Conservation (phyloP, 768 basidiomycete species). For the Suillus placidus region DNA sequence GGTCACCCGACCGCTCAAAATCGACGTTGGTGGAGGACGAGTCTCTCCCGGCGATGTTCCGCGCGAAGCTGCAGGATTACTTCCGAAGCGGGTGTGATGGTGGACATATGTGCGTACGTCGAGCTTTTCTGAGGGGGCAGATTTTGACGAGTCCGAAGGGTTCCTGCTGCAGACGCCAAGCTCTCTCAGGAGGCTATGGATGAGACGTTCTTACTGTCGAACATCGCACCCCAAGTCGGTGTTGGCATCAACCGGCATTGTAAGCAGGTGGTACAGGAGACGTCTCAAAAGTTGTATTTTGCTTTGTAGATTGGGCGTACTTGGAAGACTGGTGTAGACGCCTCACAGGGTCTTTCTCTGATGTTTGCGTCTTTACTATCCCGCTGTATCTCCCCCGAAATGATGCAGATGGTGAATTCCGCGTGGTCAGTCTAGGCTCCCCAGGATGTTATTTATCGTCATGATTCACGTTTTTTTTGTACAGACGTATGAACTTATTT, state of each 20-base stretch:
- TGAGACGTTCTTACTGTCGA: slow-evolving; percentile 92
- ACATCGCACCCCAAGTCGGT: slow-evolving; percentile 98
- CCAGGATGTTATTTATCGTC: background rate
- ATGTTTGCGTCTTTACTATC: slow-evolving; percentile 97
- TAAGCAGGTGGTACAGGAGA: slow-evolving; percentile 38
- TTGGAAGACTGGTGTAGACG: slow-evolving; percentile 94
- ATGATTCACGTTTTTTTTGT: background rate
- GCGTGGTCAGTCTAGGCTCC: slow-evolving; percentile 66
- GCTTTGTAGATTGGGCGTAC: slow-evolving; percentile 86
- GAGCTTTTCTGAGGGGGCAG: background rate
- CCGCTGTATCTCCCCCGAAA: slow-evolving; percentile 92
- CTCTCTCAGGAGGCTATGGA: slow-evolving; percentile 91
- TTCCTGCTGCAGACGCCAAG: slow-evolving; percentile 96
- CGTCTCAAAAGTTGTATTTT: background rate
- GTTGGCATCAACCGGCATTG: slow-evolving; percentile 98
- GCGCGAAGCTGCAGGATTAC: slow-evolving; percentile 86
- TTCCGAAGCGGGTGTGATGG: slow-evolving; percentile 93
- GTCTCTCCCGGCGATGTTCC: slow-evolving; percentile 72
- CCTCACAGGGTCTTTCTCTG: slow-evolving; percentile 83
- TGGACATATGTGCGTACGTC: slow-evolving; percentile 85
- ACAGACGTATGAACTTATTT: slow-evolving; percentile 96
- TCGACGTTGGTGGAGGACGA: slow-evolving; percentile 86
- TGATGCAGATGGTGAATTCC: slow-evolving; percentile 91
- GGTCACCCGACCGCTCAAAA: slow-evolving; percentile 67
- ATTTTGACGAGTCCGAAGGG: slow-evolving; percentile 49